Conservation (phyloP, 352 stramenopile species). For the Globisporangium takayamanum region DNA sequence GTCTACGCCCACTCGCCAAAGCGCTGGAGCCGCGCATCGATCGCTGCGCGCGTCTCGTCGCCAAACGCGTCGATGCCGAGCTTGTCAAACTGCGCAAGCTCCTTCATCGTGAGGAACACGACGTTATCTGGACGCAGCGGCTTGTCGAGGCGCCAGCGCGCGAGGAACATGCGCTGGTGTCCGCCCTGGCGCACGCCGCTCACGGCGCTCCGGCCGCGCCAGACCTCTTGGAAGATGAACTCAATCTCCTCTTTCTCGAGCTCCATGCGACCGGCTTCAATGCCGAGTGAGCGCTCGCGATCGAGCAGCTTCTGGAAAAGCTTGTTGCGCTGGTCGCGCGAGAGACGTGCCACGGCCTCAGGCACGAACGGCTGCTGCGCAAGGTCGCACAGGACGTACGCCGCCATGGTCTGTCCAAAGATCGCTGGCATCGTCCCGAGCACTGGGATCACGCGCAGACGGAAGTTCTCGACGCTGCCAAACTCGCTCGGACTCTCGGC, state of each 20-base stretch:
- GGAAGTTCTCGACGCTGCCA: slow-evolving; percentile 95
- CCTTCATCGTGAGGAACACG: slow-evolving; percentile 82
- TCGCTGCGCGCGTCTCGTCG: slow-evolving; percentile 49
- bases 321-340: slow-evolving; percentile 83
- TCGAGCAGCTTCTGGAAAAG: slow-evolving; percentile 78
- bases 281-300: slow-evolving; percentile 57
- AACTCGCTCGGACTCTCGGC: slow-evolving; percentile 87
- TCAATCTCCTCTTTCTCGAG: slow-evolving; percentile 85
- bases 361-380: slow-evolving; percentile 86
- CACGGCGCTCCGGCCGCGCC: slow-evolving; percentile 70
- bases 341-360: slow-evolving; percentile 58
- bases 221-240: slow-evolving; percentile 85
- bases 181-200: slow-evolving; percentile 62
- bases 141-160: slow-evolving; percentile 70
- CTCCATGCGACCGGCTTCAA: slow-evolving; percentile 50
- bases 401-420: slow-evolving; percentile 96
- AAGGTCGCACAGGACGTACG: slow-evolving; percentile 92
- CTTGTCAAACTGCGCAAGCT: slow-evolving; percentile 55
- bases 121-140: slow-evolving; percentile 79
- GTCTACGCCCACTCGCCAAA: slow-evolving; percentile 50
- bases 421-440: slow-evolving; percentile 93
- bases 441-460: slow-evolving; percentile 94
- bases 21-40: slow-evolving; percentile 54
- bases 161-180: slow-evolving; percentile 71
- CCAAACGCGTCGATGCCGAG: slow-evolving; percentile 54